A percentile compares a stretch with the other conserved stretches of the same genome.
Conservation (phyloP, 164 flowering plant species). For the Cinnamomum chago region DNA sequence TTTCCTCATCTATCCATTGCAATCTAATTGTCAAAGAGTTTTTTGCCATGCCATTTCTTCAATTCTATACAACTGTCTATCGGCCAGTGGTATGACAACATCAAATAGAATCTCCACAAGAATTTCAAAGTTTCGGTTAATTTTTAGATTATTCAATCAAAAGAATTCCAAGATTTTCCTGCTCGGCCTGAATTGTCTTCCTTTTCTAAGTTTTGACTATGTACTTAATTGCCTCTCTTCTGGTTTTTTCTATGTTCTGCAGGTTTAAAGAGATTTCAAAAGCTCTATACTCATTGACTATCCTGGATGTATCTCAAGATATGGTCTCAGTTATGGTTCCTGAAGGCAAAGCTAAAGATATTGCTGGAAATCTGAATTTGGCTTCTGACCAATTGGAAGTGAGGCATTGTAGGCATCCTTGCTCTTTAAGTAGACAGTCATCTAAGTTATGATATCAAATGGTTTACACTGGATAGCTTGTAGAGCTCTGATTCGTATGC, state of each 20-base stretch:
- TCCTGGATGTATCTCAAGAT: conserved; percentile 27
- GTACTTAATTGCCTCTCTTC: not conserved
- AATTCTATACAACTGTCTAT: too few species aligned
- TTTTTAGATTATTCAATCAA: too few species aligned
- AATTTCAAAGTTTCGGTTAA: too few species aligned
- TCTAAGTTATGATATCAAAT: not conserved
- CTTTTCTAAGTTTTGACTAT: not conserved
- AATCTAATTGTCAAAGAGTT: too few species aligned
- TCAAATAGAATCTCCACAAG: too few species aligned
- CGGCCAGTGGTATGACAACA: too few species aligned
- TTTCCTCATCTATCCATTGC: too few species aligned
- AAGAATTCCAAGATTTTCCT: not conserved
- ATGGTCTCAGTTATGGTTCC: conserved; percentile 42
- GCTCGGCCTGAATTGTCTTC: not conserved
- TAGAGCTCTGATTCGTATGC: conserved; percentile 7
- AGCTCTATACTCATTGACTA: conserved; percentile 41
- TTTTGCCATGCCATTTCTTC: too few species aligned
- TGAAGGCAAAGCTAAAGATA: conserved; percentile 43
- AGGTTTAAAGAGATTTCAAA: conserved; percentile 53
- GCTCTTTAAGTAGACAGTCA: not conserved
- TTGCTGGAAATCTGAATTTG: conserved; percentile 53
- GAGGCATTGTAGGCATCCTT: conserved; percentile 34
- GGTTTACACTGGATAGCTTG: not conserved
- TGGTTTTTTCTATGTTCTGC: conserved; percentile 8
- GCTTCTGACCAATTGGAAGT: conserved; percentile 51